These are phyloP conservation scores for Collybiopsis confluens DNA, from an alignment of 768 basidiomycete species.

Conservation along the genomic window DNA sequence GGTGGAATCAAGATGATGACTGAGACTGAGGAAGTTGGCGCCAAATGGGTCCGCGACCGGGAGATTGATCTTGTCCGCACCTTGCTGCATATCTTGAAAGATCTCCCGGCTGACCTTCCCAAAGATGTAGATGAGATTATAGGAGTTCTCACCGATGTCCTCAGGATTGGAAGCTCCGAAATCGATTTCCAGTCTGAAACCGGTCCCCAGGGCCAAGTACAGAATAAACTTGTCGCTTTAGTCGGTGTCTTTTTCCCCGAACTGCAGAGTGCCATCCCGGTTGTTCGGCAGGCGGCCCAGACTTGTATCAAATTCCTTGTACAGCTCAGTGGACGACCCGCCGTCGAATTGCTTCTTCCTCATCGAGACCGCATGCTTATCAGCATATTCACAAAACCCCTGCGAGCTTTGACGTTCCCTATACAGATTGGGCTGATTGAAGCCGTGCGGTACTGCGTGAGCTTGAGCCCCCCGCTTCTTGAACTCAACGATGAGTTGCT, in stretches of 20 bases:
- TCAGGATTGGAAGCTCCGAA: conserved; percentile 55
- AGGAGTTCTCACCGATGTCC: conserved; percentile 66
- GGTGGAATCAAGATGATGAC: conserved; percentile 81
- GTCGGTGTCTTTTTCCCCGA: conserved; percentile 86
- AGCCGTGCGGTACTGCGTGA: conserved; percentile 90
- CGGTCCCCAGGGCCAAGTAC: conserved; percentile 27
- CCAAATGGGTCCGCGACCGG: conserved; percentile 78
- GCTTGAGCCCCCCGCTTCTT: conserved; percentile 81
- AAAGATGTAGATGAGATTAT: conserved; percentile 75
- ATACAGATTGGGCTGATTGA: conserved; percentile 99
- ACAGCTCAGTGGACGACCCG: conserved; percentile 62
- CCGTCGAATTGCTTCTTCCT: conserved; percentile 75
- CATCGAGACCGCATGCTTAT: conserved; percentile 86
- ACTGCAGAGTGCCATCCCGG: conserved; percentile 78
- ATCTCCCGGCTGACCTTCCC: conserved; percentile 87
- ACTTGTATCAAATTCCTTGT: conserved; percentile 76
- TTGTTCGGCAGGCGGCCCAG: conserved; percentile 83
- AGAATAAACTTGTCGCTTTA: conserved; percentile 61
- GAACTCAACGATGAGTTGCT: conserved; percentile 91
- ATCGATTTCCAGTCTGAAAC: conserved; percentile 42
- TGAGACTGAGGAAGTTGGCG: conserved; percentile 61
- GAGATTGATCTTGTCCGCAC: conserved; percentile 89
- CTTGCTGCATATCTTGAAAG: conserved; percentile 87
- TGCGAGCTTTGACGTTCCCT: conserved; percentile 89
- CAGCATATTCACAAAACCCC: conserved; percentile 92